Evolutionary conservation across 805 yeast species (phyloP), one percentile per base, ranked within the genome.

Genomic region (Myxozyma sirexii): DNA sequence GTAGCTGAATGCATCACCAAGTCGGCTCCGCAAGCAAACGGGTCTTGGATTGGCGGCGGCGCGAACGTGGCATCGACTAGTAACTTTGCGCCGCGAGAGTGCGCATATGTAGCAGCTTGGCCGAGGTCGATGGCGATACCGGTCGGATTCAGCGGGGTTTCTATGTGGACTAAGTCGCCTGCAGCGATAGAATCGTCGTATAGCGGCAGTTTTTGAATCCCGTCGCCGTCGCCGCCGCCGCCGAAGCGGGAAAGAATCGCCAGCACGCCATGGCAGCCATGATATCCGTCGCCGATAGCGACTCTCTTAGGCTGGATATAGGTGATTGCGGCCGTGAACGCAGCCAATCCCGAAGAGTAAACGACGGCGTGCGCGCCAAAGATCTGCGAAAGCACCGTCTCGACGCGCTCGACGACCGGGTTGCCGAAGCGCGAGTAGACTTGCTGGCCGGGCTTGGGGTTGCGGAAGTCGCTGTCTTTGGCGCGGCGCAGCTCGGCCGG

Each of bases 1-100:
- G 97, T 92, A 0, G 91, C 97, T 0, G 97, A 90, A 73, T 92
- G 97, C 82, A 93, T 77, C n/a, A 93, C 84, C 65, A 90, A 75
- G 72, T 93, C 97, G 31, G 87, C 97, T 49, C 93, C 97, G 68
- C 82, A 86, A 41, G 79, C 79, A 75, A 90, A 90, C 4, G 96
- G 93, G 62, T 90, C 82, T 67, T 84, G 87, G 58, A 91, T 75
- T 17, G 97, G 97, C 13, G 96, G 96, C 21, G 97, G 97, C 8
- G 97, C 97, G 74, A 93, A 89, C 0, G 97, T 93, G 4, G 97
- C 81, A 73, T 92, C 98, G 15, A 89, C 84, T 26, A 84, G 69
- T 13, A 92, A 74, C 24, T 77, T 68, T 0, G 96, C 97, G 19
- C 96, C 96, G 56, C 83, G 82, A 1, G 79, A 76, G 70, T 90